Base-by-base conservation (phyloP, 176 grass and related monocot species). In the Musa troglodytarum region DNA sequence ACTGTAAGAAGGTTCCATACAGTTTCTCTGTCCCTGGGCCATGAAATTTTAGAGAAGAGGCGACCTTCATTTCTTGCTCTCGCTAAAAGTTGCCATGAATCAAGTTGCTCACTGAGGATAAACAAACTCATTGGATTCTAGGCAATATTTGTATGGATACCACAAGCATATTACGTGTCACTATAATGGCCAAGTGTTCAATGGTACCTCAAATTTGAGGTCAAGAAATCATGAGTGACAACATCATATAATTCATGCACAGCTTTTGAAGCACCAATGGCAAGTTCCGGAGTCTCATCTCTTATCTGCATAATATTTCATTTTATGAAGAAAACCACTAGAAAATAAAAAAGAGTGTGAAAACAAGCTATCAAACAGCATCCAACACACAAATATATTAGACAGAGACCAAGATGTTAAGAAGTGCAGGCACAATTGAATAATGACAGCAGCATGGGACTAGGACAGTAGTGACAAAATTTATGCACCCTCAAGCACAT, bases 191-290 rank as follows among this genome's bases (percentile, higher is more conserved):
- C 49, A 53, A 2, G 58, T 28, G 16, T 75, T 74, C 63, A 51
- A 50, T 24, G 63, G 75, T 87, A 93, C 94, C 90, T 91, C 58
- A 98, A 73, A 54, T 85, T 82, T 17, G 79, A 62, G 52, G 84
- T 84, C 83, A 98, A 82, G 59, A 98, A 91, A 76, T 90, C 85
- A 85, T 91, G 94, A 49, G 88, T 98, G 56, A 98, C 58, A 83
- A 90, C 94, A 54, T 91, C 86, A 80, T 85, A 98, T 66, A 98
- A 82, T 77, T 93, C 85, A 76, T 77, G 69, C 19, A 90, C 83
- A 87, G 94, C 87, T 79, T 89, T 86, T 65, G 86, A 87, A 81
- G 89, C 94, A 80, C 94, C 94, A 83, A 68, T 81, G 63, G 86
- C 83, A 81, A 85, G 94, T 25, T 76, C 84, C 77, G 86, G 71